A percentile compares a stretch with the other conserved stretches of the same genome.
Conservation (phyloP, 768 basidiomycete genomes). For the Pulveroboletus ravenelii region DNA sequence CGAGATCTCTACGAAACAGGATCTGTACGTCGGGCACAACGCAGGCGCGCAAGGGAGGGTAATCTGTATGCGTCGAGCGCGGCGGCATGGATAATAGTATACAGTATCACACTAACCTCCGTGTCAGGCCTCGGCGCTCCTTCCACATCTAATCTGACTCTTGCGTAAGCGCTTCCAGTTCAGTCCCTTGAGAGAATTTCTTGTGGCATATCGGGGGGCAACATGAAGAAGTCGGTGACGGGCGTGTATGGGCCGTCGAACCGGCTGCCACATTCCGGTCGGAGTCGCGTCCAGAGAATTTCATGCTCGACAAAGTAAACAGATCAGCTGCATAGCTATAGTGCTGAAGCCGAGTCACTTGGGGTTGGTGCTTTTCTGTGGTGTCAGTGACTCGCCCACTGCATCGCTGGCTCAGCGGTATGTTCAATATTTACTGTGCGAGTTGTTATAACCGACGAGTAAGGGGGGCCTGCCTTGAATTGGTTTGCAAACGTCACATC, state of each 20-base stretch:
- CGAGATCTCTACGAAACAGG: slow-evolving; percentile 1
- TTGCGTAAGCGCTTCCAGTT: slow-evolving; percentile 8
- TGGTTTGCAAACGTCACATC: neutral
- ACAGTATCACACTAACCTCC: neutral
- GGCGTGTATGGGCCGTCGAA: neutral
- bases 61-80: neutral
- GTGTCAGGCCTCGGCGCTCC: too few species aligned
- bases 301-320: neutral
- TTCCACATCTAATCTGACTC: too few species aligned
- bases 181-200: neutral
- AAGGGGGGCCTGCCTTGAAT: neutral
- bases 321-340: too few species aligned
- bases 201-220: neutral
- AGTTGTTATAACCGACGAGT: neutral
- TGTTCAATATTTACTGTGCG: neutral
- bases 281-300: neutral
- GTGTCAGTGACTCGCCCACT: neutral
- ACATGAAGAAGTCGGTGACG: neutral
- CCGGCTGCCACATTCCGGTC: too few species aligned
- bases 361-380: neutral
- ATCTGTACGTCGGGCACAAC: slow-evolving; percentile 2
- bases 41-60: neutral
- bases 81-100: neutral
- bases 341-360: neutral
- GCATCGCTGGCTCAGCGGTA: neutral